phyloP scores from a whole-genome alignment of 2,329 filamentous ascomycete species.

The Arthrobotrys musiformis region DNA sequence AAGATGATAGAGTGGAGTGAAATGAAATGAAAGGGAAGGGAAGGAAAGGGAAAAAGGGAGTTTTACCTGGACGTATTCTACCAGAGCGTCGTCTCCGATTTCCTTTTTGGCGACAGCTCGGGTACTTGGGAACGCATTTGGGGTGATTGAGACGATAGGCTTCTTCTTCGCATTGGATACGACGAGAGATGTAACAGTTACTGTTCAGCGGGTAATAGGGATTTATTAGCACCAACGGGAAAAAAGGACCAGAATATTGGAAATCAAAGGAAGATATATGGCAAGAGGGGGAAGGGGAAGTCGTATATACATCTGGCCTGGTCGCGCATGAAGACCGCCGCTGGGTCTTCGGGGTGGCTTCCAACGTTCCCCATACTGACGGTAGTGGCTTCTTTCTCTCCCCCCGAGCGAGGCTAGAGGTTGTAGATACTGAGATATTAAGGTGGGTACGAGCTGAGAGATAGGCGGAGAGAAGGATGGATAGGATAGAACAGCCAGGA shows the following conservation, averaged over 20 bases:
- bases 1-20: slow-evolving; percentile 34
- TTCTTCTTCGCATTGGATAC: slow-evolving; percentile 83
- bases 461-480: not conserved
- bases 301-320: slow-evolving; percentile 82
- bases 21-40: not conserved
- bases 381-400: not conserved
- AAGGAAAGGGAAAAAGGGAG: slow-evolving; percentile 27
- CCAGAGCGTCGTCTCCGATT: slow-evolving; percentile 75
- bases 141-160: slow-evolving; percentile 78
- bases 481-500: not conserved
- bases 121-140: slow-evolving; percentile 87
- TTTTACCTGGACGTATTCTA: slow-evolving; percentile 92
- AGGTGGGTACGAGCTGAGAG: not conserved
- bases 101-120: slow-evolving; percentile 79
- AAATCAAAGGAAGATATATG: no score
- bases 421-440: not conserved
- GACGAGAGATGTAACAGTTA: slow-evolving; percentile 84
- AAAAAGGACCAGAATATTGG: not conserved
- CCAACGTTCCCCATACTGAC: slow-evolving; percentile 86
- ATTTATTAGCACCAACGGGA: slow-evolving; percentile 41
- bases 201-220: slow-evolving; percentile 65
- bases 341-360: slow-evolving; percentile 86
- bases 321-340: slow-evolving; percentile 84
- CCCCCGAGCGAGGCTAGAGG: not conserved
- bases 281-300: slow-evolving; percentile 54